Evolutionary conservation across 805 yeast genomes (phyloP), one percentile per base, ranked within the genome.

Genomic region (Spencermartinsiella europaea): DNA sequence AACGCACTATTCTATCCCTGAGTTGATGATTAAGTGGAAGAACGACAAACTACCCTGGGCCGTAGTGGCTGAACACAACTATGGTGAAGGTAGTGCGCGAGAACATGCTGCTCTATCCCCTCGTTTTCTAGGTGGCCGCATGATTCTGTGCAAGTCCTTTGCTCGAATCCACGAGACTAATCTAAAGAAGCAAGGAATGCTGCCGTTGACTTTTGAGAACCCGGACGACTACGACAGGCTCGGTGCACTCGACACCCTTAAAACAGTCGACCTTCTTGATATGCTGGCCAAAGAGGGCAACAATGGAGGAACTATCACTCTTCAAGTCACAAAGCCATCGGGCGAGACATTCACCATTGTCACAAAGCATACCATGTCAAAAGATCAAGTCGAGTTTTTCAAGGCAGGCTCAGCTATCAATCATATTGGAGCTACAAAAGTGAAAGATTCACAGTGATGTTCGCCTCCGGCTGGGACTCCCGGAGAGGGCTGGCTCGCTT

Each of bases 21-120:
- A 88, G 57, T 76, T 90, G 50, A 93, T 93, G 96, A 84, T 82
- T 68, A 85, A 85, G 67, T 93, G 97, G 97, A 90, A 91, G 66
- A 72, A 80, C 43, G 93, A 87, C 51, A 57, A 68, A 15, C 77
- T 85, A 58, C 93, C 95, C 17, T 91, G 99, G 99, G 76, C 81
- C 55, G 97, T 93, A 38, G 84, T 93, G 54, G 98, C 97, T 45
- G 99, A 93, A 67, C 96, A 93, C 65, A 91, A 91, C 70, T 93
- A 91, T 63, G 99, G 99, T 70, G 99, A 91, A 73, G 99, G 99
- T 60, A 90, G 97, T 42, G 97, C 99, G 27, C 85, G 99, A 77
- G 99, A 91, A 68, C 99, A 91, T 62, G 99, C 99, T 39, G 98
- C 98, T 14, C 74, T 93, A 56, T 87, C 93, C 28, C 99, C 98